Evolutionary conservation across 2,329 filamentous ascomycete genomes (phyloP).

Genomic region (Fusarium algeriense): DNA sequence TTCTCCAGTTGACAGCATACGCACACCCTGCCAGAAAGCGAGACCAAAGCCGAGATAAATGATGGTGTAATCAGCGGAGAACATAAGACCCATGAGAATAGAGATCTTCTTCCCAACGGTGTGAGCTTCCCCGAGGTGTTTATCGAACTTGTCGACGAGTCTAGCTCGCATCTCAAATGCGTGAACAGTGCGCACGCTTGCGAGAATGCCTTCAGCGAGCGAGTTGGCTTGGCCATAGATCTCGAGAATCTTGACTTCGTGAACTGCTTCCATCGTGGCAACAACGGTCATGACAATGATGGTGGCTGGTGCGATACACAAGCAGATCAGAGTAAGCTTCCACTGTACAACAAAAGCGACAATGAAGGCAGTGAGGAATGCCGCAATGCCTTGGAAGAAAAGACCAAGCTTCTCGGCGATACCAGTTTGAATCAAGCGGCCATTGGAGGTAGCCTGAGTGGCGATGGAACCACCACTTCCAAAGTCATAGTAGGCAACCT

Average conservation of each 20-base stretch:
- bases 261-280: constrained; percentile 49
- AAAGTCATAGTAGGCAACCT: constrained; percentile 63
- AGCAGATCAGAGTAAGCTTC: constrained; percentile 59
- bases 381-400: constrained; percentile 54
- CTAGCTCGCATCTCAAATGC: constrained; percentile 57
- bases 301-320: constrained; percentile 51
- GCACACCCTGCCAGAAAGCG: constrained; percentile 60
- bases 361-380: constrained; percentile 55
- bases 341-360: constrained; percentile 57
- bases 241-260: constrained; percentile 52
- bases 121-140: constrained; percentile 54
- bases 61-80: constrained; percentile 55
- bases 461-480: constrained; percentile 57
- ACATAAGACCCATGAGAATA: constrained; percentile 54
- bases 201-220: constrained; percentile 54
- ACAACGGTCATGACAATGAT: constrained; percentile 51
- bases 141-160: constrained; percentile 56
- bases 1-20: constrained; percentile 54
- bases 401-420: constrained; percentile 57
- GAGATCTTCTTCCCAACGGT: constrained; percentile 55
- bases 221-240: constrained; percentile 52
- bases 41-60: constrained; percentile 59
- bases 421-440: constrained; percentile 57
- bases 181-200: constrained; percentile 56
- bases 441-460: constrained; percentile 55